Evolutionary conservation across 202 grass and related monocot genomes (phyloP).

Genomic region (Alloteropsis angusta): DNA sequence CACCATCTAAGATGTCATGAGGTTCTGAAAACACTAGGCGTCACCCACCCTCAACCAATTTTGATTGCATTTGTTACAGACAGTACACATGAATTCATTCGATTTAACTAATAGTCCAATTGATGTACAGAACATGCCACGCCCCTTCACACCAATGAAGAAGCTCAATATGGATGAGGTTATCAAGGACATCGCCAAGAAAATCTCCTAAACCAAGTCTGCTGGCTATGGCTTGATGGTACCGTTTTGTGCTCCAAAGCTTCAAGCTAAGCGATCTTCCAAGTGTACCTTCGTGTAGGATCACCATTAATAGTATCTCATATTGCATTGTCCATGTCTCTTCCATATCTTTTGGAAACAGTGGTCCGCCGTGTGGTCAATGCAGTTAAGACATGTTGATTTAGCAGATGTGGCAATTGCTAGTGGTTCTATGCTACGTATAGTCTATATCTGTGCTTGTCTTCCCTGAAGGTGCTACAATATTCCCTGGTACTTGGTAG

Average conservation of each 20-base stretch:
- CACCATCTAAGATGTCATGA: not conserved
- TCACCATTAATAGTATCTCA: not conserved
- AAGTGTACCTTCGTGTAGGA: not conserved
- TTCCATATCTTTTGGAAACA: not conserved
- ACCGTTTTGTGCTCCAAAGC: not conserved
- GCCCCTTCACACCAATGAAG: conserved; percentile 61
- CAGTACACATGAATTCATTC: not conserved
- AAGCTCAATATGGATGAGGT: conserved; percentile 76
- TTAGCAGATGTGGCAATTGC: not conserved
- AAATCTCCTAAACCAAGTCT: conserved; percentile 32
- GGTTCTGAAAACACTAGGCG: not conserved
- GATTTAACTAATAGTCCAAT: not conserved
- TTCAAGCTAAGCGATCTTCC: not conserved
- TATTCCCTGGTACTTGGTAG: too few species aligned
- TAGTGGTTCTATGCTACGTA: not conserved
- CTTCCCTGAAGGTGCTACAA: too few species aligned
- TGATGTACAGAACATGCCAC: conserved; percentile 29
- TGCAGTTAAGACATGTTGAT: not conserved
- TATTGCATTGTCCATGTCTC: not conserved
- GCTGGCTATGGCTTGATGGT: not conserved
- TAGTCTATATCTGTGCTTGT: not conserved
- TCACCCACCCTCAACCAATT: not conserved
- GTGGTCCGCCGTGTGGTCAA: not conserved
- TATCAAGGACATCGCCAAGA: conserved; percentile 60
- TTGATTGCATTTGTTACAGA: not conserved